phyloP scores from a whole-genome alignment of 2,329 filamentous ascomycete genomes.

The Lachnellula suecica region DNA sequence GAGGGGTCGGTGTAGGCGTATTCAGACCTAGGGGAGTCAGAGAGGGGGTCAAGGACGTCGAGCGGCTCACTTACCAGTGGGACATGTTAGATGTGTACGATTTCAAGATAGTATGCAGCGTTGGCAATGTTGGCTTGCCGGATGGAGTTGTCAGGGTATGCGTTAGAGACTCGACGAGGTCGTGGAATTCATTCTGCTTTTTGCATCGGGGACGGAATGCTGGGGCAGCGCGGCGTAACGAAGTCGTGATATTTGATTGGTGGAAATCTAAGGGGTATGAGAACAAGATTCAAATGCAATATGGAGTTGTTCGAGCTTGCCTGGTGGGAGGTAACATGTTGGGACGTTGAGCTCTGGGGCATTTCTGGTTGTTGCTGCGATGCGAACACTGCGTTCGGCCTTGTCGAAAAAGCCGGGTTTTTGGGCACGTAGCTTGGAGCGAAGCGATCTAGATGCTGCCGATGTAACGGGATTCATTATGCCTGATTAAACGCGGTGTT shows the following conservation, averaged over 20 bases:
- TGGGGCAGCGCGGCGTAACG: background rate
- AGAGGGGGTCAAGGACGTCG: background rate
- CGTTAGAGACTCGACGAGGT: constrained; percentile 14
- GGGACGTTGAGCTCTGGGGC: background rate
- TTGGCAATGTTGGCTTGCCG: constrained; percentile 15
- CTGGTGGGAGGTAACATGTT: background rate
- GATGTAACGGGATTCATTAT: constrained; percentile 22
- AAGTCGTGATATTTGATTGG: background rate
- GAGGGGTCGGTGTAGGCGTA: constrained; percentile 71
- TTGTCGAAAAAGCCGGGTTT: constrained; percentile 7
- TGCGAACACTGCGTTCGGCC: constrained; percentile 12
- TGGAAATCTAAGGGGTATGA: background rate
- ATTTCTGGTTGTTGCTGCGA: constrained; percentile 14
- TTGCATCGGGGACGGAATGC: background rate
- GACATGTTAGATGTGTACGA: constrained; percentile 20
- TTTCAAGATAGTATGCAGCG: constrained; percentile 18
- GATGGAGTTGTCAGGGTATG: constrained; percentile 3
- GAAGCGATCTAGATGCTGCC: constrained; percentile 7
- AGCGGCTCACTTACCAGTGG: constrained; percentile 54
- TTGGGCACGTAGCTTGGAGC: constrained; percentile 8
- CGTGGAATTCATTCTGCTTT: constrained; percentile 8
- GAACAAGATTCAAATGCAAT: background rate
- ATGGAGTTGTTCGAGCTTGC: background rate
- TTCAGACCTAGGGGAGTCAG: constrained; percentile 34
- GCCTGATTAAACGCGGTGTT: background rate